These are phyloP conservation scores for Scortechinia acanthostroma DNA, from an alignment of 2,329 filamentous ascomycete species.

Conservation along the genomic window DNA sequence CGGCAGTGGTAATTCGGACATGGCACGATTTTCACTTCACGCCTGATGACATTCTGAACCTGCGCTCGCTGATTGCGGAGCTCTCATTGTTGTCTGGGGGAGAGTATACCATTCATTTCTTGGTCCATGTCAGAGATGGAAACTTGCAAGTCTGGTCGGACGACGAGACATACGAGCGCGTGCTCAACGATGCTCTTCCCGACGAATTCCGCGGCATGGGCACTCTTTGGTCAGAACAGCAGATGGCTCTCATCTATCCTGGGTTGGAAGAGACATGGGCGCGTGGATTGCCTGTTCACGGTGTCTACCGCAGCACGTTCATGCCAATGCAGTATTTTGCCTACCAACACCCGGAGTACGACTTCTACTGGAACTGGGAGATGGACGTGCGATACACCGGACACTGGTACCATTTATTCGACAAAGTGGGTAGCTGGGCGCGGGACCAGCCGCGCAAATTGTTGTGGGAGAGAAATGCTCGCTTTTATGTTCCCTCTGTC, in stretches of 20 bases:
- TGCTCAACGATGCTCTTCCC: conserved; percentile 46
- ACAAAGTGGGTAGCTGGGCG: conserved; percentile 43
- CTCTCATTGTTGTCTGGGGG: conserved; percentile 56
- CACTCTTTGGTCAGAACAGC: conserved; percentile 61
- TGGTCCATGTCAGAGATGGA: conserved; percentile 59
- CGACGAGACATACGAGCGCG: conserved; percentile 49
- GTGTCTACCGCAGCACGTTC: conserved; percentile 39
- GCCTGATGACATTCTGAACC: conserved; percentile 54
- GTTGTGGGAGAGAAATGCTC: conserved; percentile 53
- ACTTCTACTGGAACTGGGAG: conserved; percentile 39
- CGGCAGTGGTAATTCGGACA: conserved; percentile 58
- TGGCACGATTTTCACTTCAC: conserved; percentile 61
- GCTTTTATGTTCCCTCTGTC: conserved; percentile 50
- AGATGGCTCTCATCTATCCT: conserved; percentile 58
- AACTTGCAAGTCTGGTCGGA: conserved; percentile 58
- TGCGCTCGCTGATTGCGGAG: conserved; percentile 60
- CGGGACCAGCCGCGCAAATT: conserved; percentile 48
- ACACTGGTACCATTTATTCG: conserved; percentile 45
- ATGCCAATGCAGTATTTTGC: conserved; percentile 36
- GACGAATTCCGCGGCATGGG: conserved; percentile 63
- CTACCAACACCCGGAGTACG: conserved; percentile 33
- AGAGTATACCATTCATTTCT: conserved; percentile 60
- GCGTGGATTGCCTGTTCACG: conserved; percentile 38
- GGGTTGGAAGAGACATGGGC: conserved; percentile 49
- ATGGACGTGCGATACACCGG: conserved; percentile 35